Base-by-base conservation (phyloP, 208 protist genomes). In the Borovskyia barvae region DNA sequence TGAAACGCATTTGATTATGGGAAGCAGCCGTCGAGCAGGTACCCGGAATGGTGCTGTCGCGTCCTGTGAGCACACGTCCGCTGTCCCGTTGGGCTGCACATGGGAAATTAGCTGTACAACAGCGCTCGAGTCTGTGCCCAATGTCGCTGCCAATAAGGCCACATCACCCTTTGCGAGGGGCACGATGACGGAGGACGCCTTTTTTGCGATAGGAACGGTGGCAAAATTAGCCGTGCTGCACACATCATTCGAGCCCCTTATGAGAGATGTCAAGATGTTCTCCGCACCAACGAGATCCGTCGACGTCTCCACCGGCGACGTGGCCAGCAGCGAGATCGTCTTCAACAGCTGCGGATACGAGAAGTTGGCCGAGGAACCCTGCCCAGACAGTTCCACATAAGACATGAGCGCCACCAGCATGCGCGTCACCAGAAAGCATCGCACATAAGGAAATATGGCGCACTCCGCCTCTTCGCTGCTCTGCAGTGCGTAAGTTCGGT, bases 371-470 rank as follows among this genome's bases (percentile, higher is more conserved):
- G 43, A n/a, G 24, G 46, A 25, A 40, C 22, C 43, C 5, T 22
- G 37, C 5, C 45, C 36, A 9, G 48, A 37, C 22, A 62, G 70
- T 57, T 87, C 77, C 20, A 88, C 73, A 47, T 80, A 95, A 2
- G 90, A 83, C 54, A 77, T 75, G 17, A 96, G 68, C n/a, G 90
- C 90, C 20, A 88, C 80, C 25, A 96, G 72, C 65, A 96, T 87
- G 17, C 90, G 86, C 12, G 85, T 90, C 2, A 93, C 69, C 8
- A 96, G 62, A 46, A 90, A 92, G 20, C 75, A 82, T 12, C 85
- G 74, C 29, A 87, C 63, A 55, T 82, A 84, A 5, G 80, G 66
- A 47, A 96, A 93, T 43, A 87, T 58, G 45, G 85, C 79, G 26
- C 80, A 61, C 42, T 81, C 69, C 4, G 49, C 70, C 9, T 24